Percentiles rank a stretch among this genome's conserved stretches.
These are phyloP conservation scores for Candida pini DNA, from an alignment of 805 yeast genomes.

Conservation along the genomic window DNA sequence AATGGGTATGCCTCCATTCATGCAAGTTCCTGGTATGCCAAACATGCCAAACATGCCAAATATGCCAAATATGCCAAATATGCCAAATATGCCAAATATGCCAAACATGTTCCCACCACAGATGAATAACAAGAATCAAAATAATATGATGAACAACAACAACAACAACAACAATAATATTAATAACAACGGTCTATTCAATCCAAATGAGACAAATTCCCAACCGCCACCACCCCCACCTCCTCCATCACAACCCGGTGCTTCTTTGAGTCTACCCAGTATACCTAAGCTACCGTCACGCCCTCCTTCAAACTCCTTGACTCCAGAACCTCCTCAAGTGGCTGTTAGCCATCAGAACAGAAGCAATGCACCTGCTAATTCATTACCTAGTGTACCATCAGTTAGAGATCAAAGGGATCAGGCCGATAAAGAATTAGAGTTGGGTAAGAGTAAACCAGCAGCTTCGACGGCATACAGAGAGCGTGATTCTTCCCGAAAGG, in stretches of 20 bases:
- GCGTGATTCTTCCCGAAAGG: too few relatives aligned
- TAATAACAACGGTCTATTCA: conserved; percentile 1
- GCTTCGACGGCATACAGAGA: conserved; percentile 18
- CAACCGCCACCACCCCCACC: conserved; percentile 4
- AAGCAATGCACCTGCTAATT: too few relatives aligned
- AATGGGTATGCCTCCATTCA: conserved; percentile 26
- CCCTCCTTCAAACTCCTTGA: conserved; percentile 20
- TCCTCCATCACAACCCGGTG: conserved; percentile 6
- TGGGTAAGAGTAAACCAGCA: conserved; percentile 13
- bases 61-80: conserved; percentile 12
- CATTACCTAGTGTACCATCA: too few relatives aligned
- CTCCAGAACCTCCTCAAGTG: conserved; percentile 19
- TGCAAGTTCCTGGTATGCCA: conserved; percentile 23
- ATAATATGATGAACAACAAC: conserved; percentile 3
- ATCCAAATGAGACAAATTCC: conserved; percentile 1
- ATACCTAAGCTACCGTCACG: conserved; percentile 19
- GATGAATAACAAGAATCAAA: background rate
- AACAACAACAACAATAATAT: background rate
- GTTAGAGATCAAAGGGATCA: conserved; percentile 22
- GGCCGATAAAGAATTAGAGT: conserved; percentile 23
- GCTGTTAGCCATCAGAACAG: too few relatives aligned
- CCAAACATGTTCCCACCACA: conserved; percentile 6
- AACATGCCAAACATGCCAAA: conserved; percentile 23
- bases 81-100: conserved; percentile 10
- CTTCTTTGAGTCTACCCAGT: conserved; percentile 9